Evolutionary conservation across 2,329 filamentous ascomycete species (phyloP).

Genomic region (Calonectria naviculata): DNA sequence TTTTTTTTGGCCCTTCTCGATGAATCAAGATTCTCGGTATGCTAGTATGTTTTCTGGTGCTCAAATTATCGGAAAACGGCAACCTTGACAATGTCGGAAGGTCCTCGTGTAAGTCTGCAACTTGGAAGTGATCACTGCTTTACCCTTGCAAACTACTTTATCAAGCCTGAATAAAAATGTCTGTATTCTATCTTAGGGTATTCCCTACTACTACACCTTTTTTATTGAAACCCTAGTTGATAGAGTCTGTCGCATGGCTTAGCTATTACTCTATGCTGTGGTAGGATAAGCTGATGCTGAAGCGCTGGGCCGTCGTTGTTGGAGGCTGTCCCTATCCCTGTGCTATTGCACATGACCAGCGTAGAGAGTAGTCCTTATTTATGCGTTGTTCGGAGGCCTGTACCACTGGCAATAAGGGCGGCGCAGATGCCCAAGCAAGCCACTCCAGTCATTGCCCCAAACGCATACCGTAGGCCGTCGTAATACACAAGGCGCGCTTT

Average conservation of each 20-base stretch:
- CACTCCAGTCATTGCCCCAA: slow-evolving; percentile 64
- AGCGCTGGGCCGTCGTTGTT: not conserved
- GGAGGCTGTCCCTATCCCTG: not conserved
- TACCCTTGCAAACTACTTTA: too few relatives aligned
- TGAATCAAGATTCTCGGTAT: not conserved
- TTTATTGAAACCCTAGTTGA: not conserved
- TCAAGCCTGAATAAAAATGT: too few relatives aligned
- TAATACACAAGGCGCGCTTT: slow-evolving; percentile 70
- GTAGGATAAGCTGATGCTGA: not conserved
- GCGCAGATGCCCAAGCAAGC: slow-evolving; percentile 56
- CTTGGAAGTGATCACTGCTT: too few relatives aligned
- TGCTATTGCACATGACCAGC: not conserved
- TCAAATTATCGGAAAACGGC: too few relatives aligned
- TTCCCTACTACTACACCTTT: not conserved
- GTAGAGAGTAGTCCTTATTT: slow-evolving; percentile 23
- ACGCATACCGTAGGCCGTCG: slow-evolving; percentile 66
- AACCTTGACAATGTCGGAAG: too few relatives aligned
- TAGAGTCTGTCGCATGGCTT: not conserved
- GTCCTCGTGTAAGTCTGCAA: too few relatives aligned
- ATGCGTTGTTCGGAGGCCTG: slow-evolving; percentile 43
- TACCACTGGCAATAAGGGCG: slow-evolving; percentile 44
- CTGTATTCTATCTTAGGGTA: not conserved
- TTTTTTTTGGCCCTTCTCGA: not conserved
- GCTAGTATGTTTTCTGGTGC: too few relatives aligned
- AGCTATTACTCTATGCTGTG: too few relatives aligned